phyloP scores from a whole-genome alignment of 805 yeast genomes.

The Barnettozyma pratensis region DNA sequence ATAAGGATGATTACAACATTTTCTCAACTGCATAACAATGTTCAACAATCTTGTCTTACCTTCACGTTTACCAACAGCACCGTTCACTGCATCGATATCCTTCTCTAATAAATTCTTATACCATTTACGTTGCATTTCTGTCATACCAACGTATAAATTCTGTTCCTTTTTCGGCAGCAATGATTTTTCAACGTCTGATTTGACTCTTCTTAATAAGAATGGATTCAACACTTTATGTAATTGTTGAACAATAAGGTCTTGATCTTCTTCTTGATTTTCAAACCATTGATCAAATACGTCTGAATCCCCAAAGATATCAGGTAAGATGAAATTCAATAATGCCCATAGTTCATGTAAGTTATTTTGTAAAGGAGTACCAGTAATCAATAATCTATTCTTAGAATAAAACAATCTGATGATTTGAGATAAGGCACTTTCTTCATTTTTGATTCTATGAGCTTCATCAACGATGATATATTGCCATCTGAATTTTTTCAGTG shows the following conservation, averaged over 20 bases:
- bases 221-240: constrained; percentile 86
- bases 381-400: constrained; percentile 75
- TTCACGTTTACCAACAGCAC: constrained; percentile 90
- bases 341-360: constrained; percentile 98
- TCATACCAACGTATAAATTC: constrained; percentile 89
- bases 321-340: constrained; percentile 77
- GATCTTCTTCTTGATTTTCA: constrained; percentile 52
- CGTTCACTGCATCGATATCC: constrained; percentile 94
- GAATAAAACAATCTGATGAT: constrained; percentile 87
- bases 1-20: constrained; percentile 97
- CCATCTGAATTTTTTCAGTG: constrained; percentile 81
- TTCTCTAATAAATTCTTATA: constrained; percentile 83
- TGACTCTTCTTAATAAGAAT: constrained; percentile 81
- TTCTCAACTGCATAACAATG: constrained; percentile 94
- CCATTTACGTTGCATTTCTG: constrained; percentile 93
- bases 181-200: constrained; percentile 89
- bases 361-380: constrained; percentile 96
- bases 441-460: constrained; percentile 95
- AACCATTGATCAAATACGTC: constrained; percentile 92
- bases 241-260: constrained; percentile 82
- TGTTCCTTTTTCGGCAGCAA: constrained; percentile 86
- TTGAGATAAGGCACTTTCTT: constrained; percentile 86
- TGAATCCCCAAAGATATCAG: constrained; percentile 93
- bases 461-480: constrained; percentile 92
- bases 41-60: constrained; percentile 86